phyloP scores from a whole-genome alignment of 106 monocot genomes.

The Alisma plantagoaquatica region DNA sequence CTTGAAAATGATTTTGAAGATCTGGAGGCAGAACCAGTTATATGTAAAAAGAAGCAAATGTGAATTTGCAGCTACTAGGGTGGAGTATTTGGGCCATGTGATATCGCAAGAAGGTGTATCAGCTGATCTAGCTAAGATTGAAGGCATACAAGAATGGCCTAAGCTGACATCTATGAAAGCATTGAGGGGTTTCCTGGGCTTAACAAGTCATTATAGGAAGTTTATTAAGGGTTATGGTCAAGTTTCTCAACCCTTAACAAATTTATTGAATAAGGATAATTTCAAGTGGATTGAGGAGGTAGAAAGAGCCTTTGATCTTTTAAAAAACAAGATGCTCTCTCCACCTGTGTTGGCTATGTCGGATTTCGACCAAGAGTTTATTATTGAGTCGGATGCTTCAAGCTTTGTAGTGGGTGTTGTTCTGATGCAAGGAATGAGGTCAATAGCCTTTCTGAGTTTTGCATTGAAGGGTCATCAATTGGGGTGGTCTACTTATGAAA shows the following conservation, averaged over 20 bases:
- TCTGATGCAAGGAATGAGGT: conserved; percentile 6
- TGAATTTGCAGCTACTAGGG: not conserved
- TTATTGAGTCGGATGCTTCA: not conserved
- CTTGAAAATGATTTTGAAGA: not conserved
- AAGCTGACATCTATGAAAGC: not conserved
- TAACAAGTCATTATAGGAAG: not conserved
- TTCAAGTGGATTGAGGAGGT: not conserved
- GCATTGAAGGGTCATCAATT: not conserved
- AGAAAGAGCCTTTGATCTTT: not conserved
- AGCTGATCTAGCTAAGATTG: not conserved
- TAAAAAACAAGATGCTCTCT: not conserved
- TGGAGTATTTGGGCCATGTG: not conserved
- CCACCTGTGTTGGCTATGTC: not conserved
- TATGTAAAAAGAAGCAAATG: not conserved
- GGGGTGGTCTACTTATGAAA: not conserved
- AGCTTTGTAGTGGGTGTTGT: not conserved
- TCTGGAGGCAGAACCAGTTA: not conserved
- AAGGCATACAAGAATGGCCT: not conserved
- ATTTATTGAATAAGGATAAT: not conserved
- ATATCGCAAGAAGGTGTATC: not conserved
- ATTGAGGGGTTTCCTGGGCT: not conserved
- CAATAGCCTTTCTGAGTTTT: not conserved
- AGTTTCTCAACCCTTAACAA: not conserved
- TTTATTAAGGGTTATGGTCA: not conserved
- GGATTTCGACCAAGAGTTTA: not conserved